A percentile compares a stretch with the other conserved stretches of the same genome.
Conservation (phyloP, 2,329 filamentous ascomycete genomes). For the Colletotrichum graminicola region DNA sequence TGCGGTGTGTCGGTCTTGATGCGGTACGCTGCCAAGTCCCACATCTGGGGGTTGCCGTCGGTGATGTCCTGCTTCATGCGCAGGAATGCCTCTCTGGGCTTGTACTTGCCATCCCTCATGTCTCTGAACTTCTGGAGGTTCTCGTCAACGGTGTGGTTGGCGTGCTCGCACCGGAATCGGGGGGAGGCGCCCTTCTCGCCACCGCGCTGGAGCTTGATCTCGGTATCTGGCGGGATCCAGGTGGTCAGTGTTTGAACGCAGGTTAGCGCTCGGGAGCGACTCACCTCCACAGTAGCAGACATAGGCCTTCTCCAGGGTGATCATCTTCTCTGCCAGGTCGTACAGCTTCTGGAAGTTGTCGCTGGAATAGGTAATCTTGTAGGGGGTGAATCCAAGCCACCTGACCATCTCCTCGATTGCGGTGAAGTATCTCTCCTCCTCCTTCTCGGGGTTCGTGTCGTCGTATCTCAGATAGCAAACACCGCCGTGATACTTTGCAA, state of each 20-base stretch:
- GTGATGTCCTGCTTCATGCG: constrained; percentile 93
- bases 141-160: constrained; percentile 78
- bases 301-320: constrained; percentile 78
- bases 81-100: constrained; percentile 83
- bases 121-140: constrained; percentile 86
- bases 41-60: constrained; percentile 92
- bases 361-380: constrained; percentile 84
- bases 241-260: constrained; percentile 9
- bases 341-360: constrained; percentile 93
- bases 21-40: constrained; percentile 93
- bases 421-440: constrained; percentile 89
- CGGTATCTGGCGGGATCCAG: constrained; percentile 66
- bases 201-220: constrained; percentile 89
- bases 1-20: constrained; percentile 79
- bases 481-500: constrained; percentile 86
- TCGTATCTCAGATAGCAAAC: constrained; percentile 77
- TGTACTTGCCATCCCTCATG: constrained; percentile 93
- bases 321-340: constrained; percentile 87
- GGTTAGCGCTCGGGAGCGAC: not conserved
- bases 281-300: constrained; percentile 85
- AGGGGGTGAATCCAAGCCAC: constrained; percentile 76
- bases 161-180: constrained; percentile 85
- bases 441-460: constrained; percentile 94
- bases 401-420: constrained; percentile 89
- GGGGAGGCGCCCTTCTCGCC: constrained; percentile 77